Evolutionary conservation across 2,329 filamentous ascomycete species (phyloP).

Genomic region (Paraphoma sp.): DNA sequence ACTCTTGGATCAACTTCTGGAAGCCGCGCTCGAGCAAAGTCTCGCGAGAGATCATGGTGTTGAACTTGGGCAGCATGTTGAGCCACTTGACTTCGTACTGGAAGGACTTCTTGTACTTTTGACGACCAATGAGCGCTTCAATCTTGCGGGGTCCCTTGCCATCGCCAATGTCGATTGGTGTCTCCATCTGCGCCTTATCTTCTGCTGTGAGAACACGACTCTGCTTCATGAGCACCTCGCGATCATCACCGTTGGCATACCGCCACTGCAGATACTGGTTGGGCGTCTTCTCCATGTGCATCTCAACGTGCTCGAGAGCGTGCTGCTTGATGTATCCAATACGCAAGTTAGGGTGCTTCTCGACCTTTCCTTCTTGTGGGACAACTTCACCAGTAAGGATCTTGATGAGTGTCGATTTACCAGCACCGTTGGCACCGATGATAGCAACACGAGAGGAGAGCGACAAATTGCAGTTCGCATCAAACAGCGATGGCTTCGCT

Average conservation of each 20-base stretch:
- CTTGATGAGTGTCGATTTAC: slow-evolving; percentile 98
- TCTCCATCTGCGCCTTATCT: slow-evolving; percentile 91
- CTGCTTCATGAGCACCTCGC: slow-evolving; percentile 97
- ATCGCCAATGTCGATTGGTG: slow-evolving; percentile 82
- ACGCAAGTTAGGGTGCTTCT: slow-evolving; percentile 98
- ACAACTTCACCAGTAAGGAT: slow-evolving; percentile 91
- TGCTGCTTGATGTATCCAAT: slow-evolving; percentile 99
- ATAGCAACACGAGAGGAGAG: slow-evolving; percentile 94
- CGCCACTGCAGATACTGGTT: slow-evolving; percentile 99
- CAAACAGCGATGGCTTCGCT: slow-evolving; percentile 82
- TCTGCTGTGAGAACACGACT: slow-evolving; percentile 86
- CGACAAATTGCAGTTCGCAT: slow-evolving; percentile 86
- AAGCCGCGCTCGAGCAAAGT: slow-evolving; percentile 87
- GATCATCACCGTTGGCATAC: slow-evolving; percentile 95
- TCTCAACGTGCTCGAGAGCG: slow-evolving; percentile 97
- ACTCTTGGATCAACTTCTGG: slow-evolving; percentile 93
- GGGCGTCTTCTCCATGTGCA: slow-evolving; percentile 98
- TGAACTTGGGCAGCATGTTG: slow-evolving; percentile 86
- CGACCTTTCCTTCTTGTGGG: slow-evolving; percentile 82
- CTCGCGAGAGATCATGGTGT: slow-evolving; percentile 91
- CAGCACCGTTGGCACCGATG: slow-evolving; percentile 96
- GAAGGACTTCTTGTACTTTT: slow-evolving; percentile 99
- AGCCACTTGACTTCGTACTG: slow-evolving; percentile 99
- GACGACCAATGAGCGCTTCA: slow-evolving; percentile 90
- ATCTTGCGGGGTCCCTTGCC: slow-evolving; percentile 79